phyloP scores from a whole-genome alignment of 2,329 filamentous ascomycete genomes.

The Fusarium odoratissimum region DNA sequence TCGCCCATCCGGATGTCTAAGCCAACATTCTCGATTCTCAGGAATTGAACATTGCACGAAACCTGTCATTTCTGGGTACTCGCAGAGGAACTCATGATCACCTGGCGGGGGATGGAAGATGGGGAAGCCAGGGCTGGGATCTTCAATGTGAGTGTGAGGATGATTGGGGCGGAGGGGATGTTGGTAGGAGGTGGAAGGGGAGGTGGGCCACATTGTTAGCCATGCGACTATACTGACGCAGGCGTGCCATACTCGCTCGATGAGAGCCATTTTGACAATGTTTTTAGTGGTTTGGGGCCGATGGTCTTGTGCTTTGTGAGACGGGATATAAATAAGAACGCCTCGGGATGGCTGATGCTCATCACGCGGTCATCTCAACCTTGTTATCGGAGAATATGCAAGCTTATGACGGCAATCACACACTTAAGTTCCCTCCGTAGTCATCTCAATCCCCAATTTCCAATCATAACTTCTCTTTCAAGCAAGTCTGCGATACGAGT shows the following conservation, averaged over 20 bases:
- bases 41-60: constrained; percentile 42
- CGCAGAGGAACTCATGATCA: constrained; percentile 40
- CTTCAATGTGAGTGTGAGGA: constrained; percentile 2
- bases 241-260: constrained; percentile 34
- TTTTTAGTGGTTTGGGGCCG: not conserved
- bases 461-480: not conserved
- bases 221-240: constrained; percentile 33
- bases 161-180: constrained; percentile 6
- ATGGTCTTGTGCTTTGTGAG: not conserved
- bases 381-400: not conserved
- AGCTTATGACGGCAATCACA: not conserved
- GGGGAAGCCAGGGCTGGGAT: not conserved
- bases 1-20: constrained; percentile 32
- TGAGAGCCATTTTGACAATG: constrained; percentile 27
- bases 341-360: not conserved
- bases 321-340: not conserved
- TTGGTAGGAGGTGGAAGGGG: constrained; percentile 7
- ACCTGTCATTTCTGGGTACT: constrained; percentile 42
- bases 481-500: not conserved
- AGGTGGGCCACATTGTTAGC: constrained; percentile 34
- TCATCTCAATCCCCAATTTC: not conserved
- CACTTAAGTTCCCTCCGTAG: not conserved
- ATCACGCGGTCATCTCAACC: not conserved
- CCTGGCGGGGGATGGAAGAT: constrained; percentile 23
- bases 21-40: constrained; percentile 45